Evolutionary conservation across 202 grass and related monocot genomes (phyloP).

Genomic region (Elaeis oleifera): DNA sequence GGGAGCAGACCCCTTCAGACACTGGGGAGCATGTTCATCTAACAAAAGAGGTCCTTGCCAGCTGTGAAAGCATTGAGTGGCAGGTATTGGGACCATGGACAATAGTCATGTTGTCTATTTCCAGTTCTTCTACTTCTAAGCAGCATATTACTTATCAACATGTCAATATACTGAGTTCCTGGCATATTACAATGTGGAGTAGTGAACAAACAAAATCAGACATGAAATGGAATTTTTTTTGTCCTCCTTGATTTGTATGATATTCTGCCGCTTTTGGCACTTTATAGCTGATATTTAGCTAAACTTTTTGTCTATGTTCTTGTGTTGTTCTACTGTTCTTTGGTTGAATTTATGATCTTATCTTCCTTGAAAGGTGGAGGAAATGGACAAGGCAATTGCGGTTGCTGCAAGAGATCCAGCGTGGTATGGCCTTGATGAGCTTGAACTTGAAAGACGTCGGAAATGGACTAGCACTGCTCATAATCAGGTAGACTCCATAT

Average conservation of each 20-base stretch:
- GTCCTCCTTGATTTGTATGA: too few relatives aligned
- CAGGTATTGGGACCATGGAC: conserved; percentile 36
- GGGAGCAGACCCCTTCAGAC: conserved; percentile 65
- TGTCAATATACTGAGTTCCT: too few relatives aligned
- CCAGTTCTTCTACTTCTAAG: too few relatives aligned
- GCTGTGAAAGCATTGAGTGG: conserved; percentile 80
- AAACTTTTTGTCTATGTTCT: too few relatives aligned
- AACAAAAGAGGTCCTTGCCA: conserved; percentile 68
- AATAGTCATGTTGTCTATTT: too few relatives aligned
- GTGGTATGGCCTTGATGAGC: conserved; percentile 65
- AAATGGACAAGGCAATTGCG: conserved; percentile 74
- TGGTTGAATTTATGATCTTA: background rate
- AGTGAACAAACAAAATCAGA: too few relatives aligned
- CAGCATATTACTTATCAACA: too few relatives aligned
- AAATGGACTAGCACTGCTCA: conserved; percentile 62
- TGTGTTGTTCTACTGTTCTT: background rate
- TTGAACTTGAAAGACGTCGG: conserved; percentile 64
- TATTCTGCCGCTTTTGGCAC: too few relatives aligned
- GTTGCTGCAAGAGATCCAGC: conserved; percentile 78
- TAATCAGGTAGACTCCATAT: conserved; percentile 41
- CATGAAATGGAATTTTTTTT: too few relatives aligned
- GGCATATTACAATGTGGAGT: too few relatives aligned
- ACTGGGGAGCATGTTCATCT: conserved; percentile 66
- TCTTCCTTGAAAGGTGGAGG: conserved; percentile 62
- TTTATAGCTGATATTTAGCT: too few relatives aligned